Base-by-base conservation (phyloP, 108 stramenopile genomes). In the Conticribra guillardii region DNA sequence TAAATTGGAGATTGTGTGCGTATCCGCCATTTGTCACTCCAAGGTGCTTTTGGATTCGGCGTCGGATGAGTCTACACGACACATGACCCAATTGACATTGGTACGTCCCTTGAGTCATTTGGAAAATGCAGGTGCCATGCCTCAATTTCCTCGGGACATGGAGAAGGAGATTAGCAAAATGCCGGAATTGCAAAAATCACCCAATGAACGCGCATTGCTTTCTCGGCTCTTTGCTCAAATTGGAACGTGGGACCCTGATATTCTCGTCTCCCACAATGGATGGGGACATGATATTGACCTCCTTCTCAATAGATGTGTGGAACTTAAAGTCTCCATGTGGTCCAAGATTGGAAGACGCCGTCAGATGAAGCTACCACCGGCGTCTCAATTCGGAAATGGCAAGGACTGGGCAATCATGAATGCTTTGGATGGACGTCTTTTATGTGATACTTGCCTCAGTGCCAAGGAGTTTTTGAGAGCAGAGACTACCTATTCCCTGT, bases 221-320 rank as follows among this genome's bases (percentile, higher is more conserved):
- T 91, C 78, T 21, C 77, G 81, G 16, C 81, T 97, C 27, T 69
- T 96, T 54, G 78, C 79, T 26, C 91, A 93, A 67, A 62, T 98
- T 50, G 93, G 94, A 9, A 71, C 57, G 28, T 96, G 96, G 89
- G 99, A 99, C 80, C 99, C 99, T 14, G 99, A 99, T 64, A 88
- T 98, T 9, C 29, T 99, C 26, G 89, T 96, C 1, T 97, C 96
- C 3, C 99, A 99, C 91, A 98, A 99, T 82, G 93, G 97, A 27
- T 90, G 93, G 85, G 95, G 96, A n/a, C 97, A 97, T 64, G 98
- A 98, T 57, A 74, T 98, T 28, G 97, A 98, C 73, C 94, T 99
- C 5, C 84, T 99, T 8, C 89, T 99, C 31, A 77, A 57, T 44
- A 90, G 99, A 33, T 92, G 95, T 64, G 81, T 85, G 19, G 91